Conservation (phyloP, 2,329 filamentous ascomycete species). For the Penicillium hesseltinei region DNA sequence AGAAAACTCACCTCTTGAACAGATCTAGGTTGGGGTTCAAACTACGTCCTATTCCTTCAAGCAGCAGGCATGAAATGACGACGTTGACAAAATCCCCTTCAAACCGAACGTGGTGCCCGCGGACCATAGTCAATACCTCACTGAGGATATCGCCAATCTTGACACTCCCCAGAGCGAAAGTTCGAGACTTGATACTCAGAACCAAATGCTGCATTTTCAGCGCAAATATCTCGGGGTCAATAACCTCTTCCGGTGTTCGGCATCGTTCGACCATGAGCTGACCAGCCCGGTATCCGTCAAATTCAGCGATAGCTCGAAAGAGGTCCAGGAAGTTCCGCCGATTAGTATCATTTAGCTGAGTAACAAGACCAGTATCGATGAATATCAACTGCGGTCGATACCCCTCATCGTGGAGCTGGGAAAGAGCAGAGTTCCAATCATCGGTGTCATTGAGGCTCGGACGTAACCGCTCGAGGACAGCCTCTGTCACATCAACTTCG, state of each 20-base stretch:
- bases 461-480: constrained; percentile 75
- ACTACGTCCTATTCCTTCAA: constrained; percentile 89
- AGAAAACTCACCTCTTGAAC: constrained; percentile 62
- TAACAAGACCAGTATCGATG: constrained; percentile 94
- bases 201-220: constrained; percentile 97
- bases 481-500: constrained; percentile 76
- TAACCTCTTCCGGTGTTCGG: constrained; percentile 83
- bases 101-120: constrained; percentile 84
- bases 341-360: constrained; percentile 84
- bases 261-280: constrained; percentile 95
- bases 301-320: constrained; percentile 93
- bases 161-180: constrained; percentile 87
- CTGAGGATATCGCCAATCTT: constrained; percentile 95
- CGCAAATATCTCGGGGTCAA: constrained; percentile 87
- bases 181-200: constrained; percentile 82
- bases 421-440: constrained; percentile 72
- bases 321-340: constrained; percentile 89
- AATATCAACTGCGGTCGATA: constrained; percentile 94
- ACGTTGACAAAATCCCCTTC: constrained; percentile 99
- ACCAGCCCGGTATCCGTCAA: constrained; percentile 93
- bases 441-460: constrained; percentile 67
- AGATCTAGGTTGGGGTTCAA: constrained; percentile 86
- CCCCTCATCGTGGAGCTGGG: constrained; percentile 77
- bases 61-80: constrained; percentile 85
- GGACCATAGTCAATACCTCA: constrained; percentile 86